A percentile compares a stretch with the other conserved stretches of the same genome.
phyloP scores from a whole-genome alignment of 1,284 basidiomycete species.

The Moesziomyces sp. region DNA sequence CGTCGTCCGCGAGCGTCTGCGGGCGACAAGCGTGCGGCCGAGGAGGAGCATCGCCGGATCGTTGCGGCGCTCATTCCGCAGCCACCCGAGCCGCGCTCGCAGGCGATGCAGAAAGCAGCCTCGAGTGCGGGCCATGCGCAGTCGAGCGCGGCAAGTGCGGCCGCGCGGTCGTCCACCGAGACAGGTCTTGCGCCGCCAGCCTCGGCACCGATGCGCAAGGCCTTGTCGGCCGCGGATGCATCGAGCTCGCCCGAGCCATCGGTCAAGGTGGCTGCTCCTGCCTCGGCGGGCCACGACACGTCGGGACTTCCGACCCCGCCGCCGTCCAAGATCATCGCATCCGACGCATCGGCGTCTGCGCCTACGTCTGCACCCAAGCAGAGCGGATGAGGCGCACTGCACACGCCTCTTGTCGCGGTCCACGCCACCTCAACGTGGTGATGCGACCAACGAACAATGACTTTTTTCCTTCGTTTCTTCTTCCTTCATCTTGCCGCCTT shows the following conservation, averaged over 20 bases:
- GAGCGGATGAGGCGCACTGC: slow-evolving; percentile 4
- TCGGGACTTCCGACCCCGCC: slow-evolving; percentile 46
- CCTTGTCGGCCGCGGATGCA: slow-evolving; percentile 22
- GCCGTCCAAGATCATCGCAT: slow-evolving; percentile 40
- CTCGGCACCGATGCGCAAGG: slow-evolving; percentile 42
- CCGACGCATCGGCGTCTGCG: slow-evolving; percentile 5
- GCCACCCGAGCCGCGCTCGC: slow-evolving; percentile 33
- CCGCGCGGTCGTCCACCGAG: slow-evolving; percentile 13
- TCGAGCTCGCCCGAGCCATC: not conserved
- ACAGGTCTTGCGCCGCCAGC: slow-evolving; percentile 11
- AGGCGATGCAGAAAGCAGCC: slow-evolving; percentile 35
- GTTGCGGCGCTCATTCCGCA: slow-evolving; percentile 45
- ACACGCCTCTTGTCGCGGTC: slow-evolving; percentile 10
- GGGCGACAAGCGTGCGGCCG: slow-evolving; percentile 37
- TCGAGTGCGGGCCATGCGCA: slow-evolving; percentile 28
- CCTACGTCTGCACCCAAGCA: not conserved
- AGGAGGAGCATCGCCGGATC: slow-evolving; percentile 40
- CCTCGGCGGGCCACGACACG: slow-evolving; percentile 10
- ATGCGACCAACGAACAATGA: slow-evolving; percentile 25
- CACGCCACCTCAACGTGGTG: slow-evolving; percentile 1
- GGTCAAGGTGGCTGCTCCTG: slow-evolving; percentile 3
- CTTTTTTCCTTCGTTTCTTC: slow-evolving; percentile 1
- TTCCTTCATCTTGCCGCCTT: slow-evolving; percentile 3
- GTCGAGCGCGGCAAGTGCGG: slow-evolving; percentile 6
- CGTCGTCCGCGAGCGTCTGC: slow-evolving; percentile 45